phyloP scores from a whole-genome alignment of 768 basidiomycete species.

The Steccherinum ochraceum region DNA sequence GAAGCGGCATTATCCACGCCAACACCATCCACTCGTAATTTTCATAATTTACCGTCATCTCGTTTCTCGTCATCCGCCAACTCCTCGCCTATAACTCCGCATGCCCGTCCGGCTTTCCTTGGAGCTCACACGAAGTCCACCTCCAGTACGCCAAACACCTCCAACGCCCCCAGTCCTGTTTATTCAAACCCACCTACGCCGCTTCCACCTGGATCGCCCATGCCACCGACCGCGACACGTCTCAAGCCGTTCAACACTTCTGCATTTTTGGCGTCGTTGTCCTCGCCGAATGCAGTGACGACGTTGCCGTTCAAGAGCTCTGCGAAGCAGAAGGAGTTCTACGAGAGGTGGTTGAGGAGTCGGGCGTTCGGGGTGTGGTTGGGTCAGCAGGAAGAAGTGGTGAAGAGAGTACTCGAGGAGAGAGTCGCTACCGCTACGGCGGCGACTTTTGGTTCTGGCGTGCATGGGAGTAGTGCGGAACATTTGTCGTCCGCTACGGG shows the following conservation, averaged over 20 bases:
- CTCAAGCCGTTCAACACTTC: constrained; percentile 66
- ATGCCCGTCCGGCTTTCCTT: not conserved
- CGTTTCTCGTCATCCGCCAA: not conserved
- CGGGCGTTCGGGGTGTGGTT: constrained; percentile 80
- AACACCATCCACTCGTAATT: constrained; percentile 2
- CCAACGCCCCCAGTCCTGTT: not conserved
- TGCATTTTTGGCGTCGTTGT: constrained; percentile 67
- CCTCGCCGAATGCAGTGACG: constrained; percentile 14
- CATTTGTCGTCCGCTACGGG: too few species aligned
- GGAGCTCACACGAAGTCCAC: not conserved
- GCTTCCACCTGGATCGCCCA: constrained; percentile 18
- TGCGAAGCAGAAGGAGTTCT: constrained; percentile 64
- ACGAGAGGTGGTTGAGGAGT: constrained; percentile 68
- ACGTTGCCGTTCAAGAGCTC: constrained; percentile 65
- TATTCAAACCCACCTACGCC: constrained; percentile 19
- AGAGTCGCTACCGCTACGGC: too few species aligned
- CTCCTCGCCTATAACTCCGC: constrained; percentile 14
- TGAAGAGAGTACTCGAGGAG: constrained; percentile 44
- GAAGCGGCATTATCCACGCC: constrained; percentile 27
- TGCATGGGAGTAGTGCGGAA: too few species aligned
- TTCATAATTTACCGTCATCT: not conserved
- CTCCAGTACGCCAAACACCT: not conserved
- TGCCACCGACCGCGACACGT: constrained; percentile 24
- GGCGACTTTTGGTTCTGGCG: too few species aligned
- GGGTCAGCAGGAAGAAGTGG: constrained; percentile 66